Conservation (phyloP, 352 stramenopile genomes). For the Plasmopara viticola region DNA sequence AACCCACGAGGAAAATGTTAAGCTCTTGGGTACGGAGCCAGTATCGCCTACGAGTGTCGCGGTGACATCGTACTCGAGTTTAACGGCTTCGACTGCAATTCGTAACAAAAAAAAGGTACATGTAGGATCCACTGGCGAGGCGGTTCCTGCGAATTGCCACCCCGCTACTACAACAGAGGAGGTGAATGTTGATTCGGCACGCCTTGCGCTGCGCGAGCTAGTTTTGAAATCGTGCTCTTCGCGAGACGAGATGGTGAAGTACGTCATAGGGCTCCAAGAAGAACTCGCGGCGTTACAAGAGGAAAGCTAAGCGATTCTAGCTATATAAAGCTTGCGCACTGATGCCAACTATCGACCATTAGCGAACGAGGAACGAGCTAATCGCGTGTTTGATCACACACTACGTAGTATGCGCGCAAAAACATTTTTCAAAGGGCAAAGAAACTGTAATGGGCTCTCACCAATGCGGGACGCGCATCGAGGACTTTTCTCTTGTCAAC, state of each 20-base stretch:
- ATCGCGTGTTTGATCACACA: too few relatives aligned
- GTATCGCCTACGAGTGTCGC: conserved; percentile 33
- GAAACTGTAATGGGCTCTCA: too few relatives aligned
- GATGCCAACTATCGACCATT: conserved; percentile 7
- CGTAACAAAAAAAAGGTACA: conserved; percentile 42
- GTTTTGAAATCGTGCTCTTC: conserved; percentile 48
- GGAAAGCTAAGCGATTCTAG: conserved; percentile 7
- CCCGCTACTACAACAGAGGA: conserved; percentile 9
- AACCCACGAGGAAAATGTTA: conserved; percentile 1
- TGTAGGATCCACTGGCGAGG: conserved; percentile 20
- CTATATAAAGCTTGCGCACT: conserved; percentile 13
- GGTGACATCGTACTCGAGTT: conserved; percentile 37
- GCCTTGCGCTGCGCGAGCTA: conserved; percentile 39
- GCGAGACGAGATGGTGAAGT: conserved; percentile 44
- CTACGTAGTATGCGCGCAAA: too few relatives aligned
- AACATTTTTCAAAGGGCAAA: too few relatives aligned
- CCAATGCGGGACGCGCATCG: too few relatives aligned
- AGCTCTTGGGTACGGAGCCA: conserved; percentile 20
- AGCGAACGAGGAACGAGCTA: too few relatives aligned
- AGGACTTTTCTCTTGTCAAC: too few relatives aligned
- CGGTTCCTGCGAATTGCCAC: conserved; percentile 1
- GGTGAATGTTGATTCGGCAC: conserved; percentile 29
- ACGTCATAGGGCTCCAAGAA: conserved; percentile 48
- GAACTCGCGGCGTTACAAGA: conserved; percentile 41
- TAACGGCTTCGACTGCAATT: conserved; percentile 34